Evolutionary conservation across 2,329 filamentous ascomycete genomes (phyloP), one percentile per base, ranked within the genome.

Genomic region (Alternaria burnsii): DNA sequence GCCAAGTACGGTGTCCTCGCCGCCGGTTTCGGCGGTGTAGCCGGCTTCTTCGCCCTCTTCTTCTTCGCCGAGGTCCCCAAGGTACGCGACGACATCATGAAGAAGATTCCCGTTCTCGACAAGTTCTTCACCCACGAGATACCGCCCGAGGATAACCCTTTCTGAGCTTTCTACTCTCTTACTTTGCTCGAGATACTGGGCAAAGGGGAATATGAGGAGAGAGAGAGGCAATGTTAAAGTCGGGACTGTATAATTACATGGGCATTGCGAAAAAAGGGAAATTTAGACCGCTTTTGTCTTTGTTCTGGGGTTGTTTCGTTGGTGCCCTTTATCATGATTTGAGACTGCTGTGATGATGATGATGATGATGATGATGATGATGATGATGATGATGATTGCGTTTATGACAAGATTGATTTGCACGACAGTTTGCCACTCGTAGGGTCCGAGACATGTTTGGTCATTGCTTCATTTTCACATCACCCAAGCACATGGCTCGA

Each of bases 41-140:
- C 84, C 42, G 87, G 85, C 65, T 80, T 86, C 74, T 86, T 87
- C 77, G 86, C 85, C 38, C 75, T 89, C 69, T 89, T 87, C 81
- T 87, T 89, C 83, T 86, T 89, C 79, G 85, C 86, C 70, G 87
- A 88, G 70, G 82, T 89, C 26, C 87, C 87, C 61, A 84, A 83
- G 72, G 86, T 90, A 46, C 82, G 86, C 73, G 82, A 85, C 70
- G 87, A 89, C 74, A 87, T 89, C 67, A 81, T 88, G 75, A 82
- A 84, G 78, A 85, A 87, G 79, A 71, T 89, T 26, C 87, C 87
- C 7, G 76, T 88, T 67, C 79, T 89, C 52, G 84, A 85, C 64
- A 75, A 78, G 56, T 87, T 86, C 79, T 89, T 84, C 75, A 79
- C 84, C 71, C 79, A 82, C 63, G 83, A 86, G 76, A 80, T 89